Base-by-base conservation (phyloP, 2,329 filamentous ascomycete species). In the Trichoderma sp. region DNA sequence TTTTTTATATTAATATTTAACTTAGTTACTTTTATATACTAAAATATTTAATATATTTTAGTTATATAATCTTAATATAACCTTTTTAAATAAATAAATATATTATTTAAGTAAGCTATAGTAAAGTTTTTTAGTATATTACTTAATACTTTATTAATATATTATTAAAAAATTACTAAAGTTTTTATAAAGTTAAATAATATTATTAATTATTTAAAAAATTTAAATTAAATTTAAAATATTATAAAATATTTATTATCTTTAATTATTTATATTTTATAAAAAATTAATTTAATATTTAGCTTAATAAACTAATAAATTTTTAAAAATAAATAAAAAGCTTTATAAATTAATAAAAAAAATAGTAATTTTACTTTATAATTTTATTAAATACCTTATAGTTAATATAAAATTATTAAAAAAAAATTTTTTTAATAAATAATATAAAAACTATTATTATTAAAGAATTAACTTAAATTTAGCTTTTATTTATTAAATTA, bases 201-300 rank as follows among this genome's bases (percentile, higher is more conserved):
- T 3, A 36, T 8, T 17, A 65, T 30, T 57, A 71, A 34, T 4
- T 68, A 70, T 64, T 70, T 70, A 70, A 70, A 63, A 23, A 64
- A 3, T 8, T 6, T 64, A 64, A 70, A 55, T 15, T 57, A 43
- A 23, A 23, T 69, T 9, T 69, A 61, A 61, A 62, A 53, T 26
- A 12, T 5, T 23, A 23, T 53, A 23, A 53, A 53, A 13, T 53
- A 53, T n/a, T 53, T 53, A 26, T 26, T 23, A 11, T 3, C 1
- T 26, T 53, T 23, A 12, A 3, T 13, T 23, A 53, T 53, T 3
- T 23, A 53, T 6, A 53, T 12, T 11, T 23, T 26, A 53, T 53
- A 53, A 23, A 53, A 53, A 6, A 3, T 13, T 23, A 26, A 23
- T 23, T 53, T 23, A 53, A 53, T 53, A 53, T 53, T 53, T 26